A percentile compares a stretch with the other conserved stretches of the same genome.
These are phyloP conservation scores for Lithospermum erythrorhizon DNA, from an alignment of 257 asterid species.

Conservation along the genomic window DNA sequence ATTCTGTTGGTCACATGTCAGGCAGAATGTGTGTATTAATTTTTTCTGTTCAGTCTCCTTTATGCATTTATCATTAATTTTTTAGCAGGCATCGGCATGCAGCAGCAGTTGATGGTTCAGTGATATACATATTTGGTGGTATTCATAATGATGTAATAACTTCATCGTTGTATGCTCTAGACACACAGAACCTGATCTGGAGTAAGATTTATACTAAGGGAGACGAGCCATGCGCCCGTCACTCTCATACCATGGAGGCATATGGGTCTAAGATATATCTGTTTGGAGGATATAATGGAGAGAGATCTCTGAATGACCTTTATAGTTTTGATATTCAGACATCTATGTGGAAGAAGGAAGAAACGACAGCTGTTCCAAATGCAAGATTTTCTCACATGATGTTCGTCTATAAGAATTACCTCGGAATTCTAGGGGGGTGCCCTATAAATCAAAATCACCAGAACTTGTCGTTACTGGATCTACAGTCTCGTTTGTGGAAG, in stretches of 20 bases:
- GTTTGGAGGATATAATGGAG: conserved; percentile 88
- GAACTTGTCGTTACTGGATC: conserved; percentile 48
- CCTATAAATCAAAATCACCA: conserved; percentile 54
- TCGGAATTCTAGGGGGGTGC: conserved; percentile 87
- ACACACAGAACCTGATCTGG: conserved; percentile 55
- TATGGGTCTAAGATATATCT: conserved; percentile 40
- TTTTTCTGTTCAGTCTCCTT: neutral
- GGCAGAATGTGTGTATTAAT: neutral
- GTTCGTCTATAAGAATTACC: conserved; percentile 55
- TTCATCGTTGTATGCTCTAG: conserved; percentile 54
- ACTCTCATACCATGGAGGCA: conserved; percentile 81
- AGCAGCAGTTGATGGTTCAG: conserved; percentile 65
- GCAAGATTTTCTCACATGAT: conserved; percentile 83
- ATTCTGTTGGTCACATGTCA: neutral
- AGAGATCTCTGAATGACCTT: conserved; percentile 67
- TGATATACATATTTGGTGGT: conserved; percentile 77
- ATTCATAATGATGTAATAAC: conserved; percentile 38
- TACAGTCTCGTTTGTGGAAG: conserved; percentile 55
- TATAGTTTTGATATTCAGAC: conserved; percentile 47
- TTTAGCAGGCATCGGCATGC: conserved; percentile 88
- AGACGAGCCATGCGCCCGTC: conserved; percentile 71
- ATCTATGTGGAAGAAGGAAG: conserved; percentile 46
- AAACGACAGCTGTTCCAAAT: conserved; percentile 49
- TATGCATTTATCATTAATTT: neutral
- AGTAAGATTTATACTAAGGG: conserved; percentile 47